Percentiles rank a stretch among this genome's conserved stretches.
Evolutionary conservation across 2,329 filamentous ascomycete genomes (phyloP).

Genomic region (Colletotrichum sp.): DNA sequence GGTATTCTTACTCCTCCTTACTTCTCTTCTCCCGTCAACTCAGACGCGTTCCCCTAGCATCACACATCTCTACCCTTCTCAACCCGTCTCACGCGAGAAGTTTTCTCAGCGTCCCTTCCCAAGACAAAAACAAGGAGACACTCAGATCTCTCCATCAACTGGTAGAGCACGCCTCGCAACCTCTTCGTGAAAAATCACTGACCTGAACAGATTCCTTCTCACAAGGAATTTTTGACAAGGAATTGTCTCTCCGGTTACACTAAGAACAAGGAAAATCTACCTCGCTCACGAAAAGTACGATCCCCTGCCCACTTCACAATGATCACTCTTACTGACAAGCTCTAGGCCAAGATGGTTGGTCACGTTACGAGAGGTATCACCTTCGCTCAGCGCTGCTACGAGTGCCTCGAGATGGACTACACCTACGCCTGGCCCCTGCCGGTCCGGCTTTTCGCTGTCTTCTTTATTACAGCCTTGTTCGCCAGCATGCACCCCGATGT

Average conservation of each 20-base stretch:
- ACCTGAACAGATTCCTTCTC: not conserved
- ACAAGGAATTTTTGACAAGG: not conserved
- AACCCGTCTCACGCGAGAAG: not conserved
- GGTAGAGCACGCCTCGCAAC: not conserved
- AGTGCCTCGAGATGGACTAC: not conserved
- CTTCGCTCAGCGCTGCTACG: not conserved
- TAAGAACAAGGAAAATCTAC: not conserved
- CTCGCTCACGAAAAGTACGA: not conserved
- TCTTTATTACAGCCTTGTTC: not conserved
- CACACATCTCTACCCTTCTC: not conserved
- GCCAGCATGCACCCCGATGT: conserved; percentile 3
- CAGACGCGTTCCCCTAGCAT: not conserved
- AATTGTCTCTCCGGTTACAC: not conserved
- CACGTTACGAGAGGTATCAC: conserved; percentile 1
- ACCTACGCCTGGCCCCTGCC: conserved; percentile 3
- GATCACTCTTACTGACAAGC: not conserved
- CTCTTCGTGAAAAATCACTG: not conserved
- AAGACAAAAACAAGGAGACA: not conserved
- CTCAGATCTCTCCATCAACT: not conserved
- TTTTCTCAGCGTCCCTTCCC: not conserved
- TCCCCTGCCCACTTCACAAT: not conserved
- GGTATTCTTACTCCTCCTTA: not conserved
- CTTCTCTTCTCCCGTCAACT: not conserved
- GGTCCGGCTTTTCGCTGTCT: not conserved
- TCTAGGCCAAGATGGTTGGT: not conserved